Percentiles rank a stretch among this genome's conserved stretches.
These are phyloP conservation scores for Wickerhamomyces sydowiorum DNA, from an alignment of 805 yeast genomes.

Conservation along the genomic window DNA sequence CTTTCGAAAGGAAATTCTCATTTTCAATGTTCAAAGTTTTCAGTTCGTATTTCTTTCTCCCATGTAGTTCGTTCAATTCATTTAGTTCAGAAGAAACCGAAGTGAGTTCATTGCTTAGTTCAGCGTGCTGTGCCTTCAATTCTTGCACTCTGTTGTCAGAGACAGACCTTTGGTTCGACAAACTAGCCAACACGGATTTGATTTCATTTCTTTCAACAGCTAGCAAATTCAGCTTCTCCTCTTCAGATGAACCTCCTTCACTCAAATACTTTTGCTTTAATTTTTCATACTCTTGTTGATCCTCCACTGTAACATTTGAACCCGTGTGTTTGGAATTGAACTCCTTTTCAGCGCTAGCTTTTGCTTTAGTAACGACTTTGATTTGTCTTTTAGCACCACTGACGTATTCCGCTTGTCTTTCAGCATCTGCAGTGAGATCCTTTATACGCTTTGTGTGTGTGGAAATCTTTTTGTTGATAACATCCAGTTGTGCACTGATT, in stretches of 20 bases:
- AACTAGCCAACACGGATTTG: slow-evolving; percentile 28
- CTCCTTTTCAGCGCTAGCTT: slow-evolving; percentile 31
- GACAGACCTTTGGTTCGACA: slow-evolving; percentile 30
- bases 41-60: slow-evolving; percentile 34
- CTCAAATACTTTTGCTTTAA: slow-evolving; percentile 53
- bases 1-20: slow-evolving; percentile 38
- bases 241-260: slow-evolving; percentile 52
- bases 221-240: slow-evolving; percentile 38
- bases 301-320: slow-evolving; percentile 41
- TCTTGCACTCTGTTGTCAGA: slow-evolving; percentile 30
- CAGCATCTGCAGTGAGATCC: slow-evolving; percentile 46
- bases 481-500: slow-evolving; percentile 47
- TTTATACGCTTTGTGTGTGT: slow-evolving; percentile 42
- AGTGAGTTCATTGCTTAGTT: slow-evolving; percentile 20
- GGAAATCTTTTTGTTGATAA: slow-evolving; percentile 39
- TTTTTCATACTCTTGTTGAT: slow-evolving; percentile 49
- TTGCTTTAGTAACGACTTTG: slow-evolving; percentile 35
- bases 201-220: slow-evolving; percentile 40
- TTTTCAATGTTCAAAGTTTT: slow-evolving; percentile 32
- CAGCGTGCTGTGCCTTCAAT: slow-evolving; percentile 26
- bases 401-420: slow-evolving; percentile 42
- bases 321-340: slow-evolving; percentile 25
- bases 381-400: slow-evolving; percentile 41
- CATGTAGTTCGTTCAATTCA: slow-evolving; percentile 29
- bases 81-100: slow-evolving; percentile 18